A percentile compares a stretch with the other conserved stretches of the same genome.
Conservation (phyloP, 148 eudicot species). For the Camellia japonica region DNA sequence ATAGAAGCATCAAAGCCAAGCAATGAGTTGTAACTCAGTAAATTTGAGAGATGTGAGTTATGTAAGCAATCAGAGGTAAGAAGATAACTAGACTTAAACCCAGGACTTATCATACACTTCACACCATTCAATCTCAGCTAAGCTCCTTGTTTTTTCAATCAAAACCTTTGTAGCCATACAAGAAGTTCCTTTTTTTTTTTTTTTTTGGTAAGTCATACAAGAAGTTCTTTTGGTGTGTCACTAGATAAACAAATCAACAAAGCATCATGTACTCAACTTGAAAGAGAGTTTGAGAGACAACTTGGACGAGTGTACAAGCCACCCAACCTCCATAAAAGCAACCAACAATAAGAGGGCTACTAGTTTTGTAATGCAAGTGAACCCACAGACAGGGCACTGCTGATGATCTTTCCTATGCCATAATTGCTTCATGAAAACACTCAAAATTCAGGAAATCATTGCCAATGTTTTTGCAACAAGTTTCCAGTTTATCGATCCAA, state of each 20-base stretch:
- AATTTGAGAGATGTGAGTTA: not conserved
- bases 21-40: not conserved
- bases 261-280: no score
- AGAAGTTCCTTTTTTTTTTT: no score
- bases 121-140: no score
- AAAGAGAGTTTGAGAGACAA: no score
- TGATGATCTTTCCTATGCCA: not conserved
- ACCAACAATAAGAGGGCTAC: not conserved
- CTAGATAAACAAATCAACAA: no score
- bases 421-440: not conserved
- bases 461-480: not conserved
- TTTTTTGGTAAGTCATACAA: no score
- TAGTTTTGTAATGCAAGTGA: not conserved
- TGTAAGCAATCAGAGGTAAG: no score
- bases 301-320: not conserved
- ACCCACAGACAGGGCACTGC: not conserved
- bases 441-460: not conserved
- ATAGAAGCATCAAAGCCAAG: slow-evolving; percentile 2
- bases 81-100: no score
- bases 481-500: not conserved
- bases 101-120: no score
- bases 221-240: not conserved
- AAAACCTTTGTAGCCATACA: not conserved
- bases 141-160: no score
- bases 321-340: not conserved